phyloP scores from a whole-genome alignment of 805 yeast species.

The Kodamaea hsintzibuensis region DNA sequence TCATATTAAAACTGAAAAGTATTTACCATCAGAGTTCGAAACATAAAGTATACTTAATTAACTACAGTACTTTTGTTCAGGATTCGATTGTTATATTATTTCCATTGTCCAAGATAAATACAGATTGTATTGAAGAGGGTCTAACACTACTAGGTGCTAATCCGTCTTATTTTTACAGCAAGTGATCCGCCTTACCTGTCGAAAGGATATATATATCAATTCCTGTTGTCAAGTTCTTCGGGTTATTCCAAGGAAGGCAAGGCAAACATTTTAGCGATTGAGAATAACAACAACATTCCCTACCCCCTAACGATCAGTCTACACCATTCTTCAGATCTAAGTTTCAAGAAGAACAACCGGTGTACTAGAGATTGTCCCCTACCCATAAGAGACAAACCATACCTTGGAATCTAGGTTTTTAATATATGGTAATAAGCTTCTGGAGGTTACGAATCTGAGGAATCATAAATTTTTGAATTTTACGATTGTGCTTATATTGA shows the following conservation, averaged over 20 bases:
- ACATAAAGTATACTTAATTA: background rate
- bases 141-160: background rate
- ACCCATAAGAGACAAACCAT: background rate
- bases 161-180: background rate
- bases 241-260: background rate
- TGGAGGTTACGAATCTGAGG: background rate
- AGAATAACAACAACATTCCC: background rate
- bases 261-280: background rate
- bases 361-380: background rate
- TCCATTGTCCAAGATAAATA: background rate
- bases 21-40: background rate
- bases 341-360: background rate
- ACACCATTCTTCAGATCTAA: background rate
- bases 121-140: background rate
- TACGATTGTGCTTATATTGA: conserved; percentile 1
- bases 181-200: background rate
- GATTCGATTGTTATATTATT: background rate
- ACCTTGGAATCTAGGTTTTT: background rate
- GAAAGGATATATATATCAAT: background rate
- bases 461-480: background rate
- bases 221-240: background rate
- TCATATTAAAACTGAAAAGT: background rate
- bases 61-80: background rate
- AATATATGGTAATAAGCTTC: background rate
- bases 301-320: background rate